Conservation (phyloP, 192 early-diverging fungal genomes). For the Physocladia obscura region DNA sequence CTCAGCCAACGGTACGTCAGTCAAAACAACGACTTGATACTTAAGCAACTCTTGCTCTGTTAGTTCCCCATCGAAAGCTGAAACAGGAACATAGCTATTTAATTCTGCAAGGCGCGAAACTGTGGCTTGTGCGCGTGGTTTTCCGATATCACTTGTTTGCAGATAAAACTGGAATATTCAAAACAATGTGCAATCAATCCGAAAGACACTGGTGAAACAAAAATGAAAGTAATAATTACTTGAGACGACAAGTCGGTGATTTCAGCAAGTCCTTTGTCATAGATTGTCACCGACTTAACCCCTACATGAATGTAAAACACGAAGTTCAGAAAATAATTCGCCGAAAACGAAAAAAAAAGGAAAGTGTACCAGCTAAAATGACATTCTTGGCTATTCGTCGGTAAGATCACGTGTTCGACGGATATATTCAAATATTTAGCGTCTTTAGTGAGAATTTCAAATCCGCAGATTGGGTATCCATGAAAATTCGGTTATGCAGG, state of each 20-base stretch:
- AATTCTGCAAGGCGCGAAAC: conserved; percentile 86
- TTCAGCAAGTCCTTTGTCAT: conserved; percentile 76
- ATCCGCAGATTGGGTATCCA: no score
- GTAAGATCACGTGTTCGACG: background rate
- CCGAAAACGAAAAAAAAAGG: background rate
- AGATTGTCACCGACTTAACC: conserved; percentile 96
- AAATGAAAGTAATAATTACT: conserved; percentile 42
- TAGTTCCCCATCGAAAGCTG: conserved; percentile 68
- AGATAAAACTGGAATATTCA: conserved; percentile 78
- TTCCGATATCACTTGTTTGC: conserved; percentile 77
- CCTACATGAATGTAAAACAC: conserved; percentile 31
- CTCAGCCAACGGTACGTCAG: conserved; percentile 72
- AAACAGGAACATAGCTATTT: conserved; percentile 95
- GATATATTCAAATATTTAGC: no score
- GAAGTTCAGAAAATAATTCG: background rate
- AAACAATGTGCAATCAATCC: background rate
- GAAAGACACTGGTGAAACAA: background rate
- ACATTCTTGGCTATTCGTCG: conserved; percentile 85
- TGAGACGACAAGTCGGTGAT: conserved; percentile 87
- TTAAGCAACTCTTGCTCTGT: conserved; percentile 61
- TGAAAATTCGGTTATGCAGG: no score
- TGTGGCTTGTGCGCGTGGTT: conserved; percentile 75
- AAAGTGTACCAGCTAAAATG: conserved; percentile 72
- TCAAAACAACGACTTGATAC: conserved; percentile 81
- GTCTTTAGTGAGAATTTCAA: no score